Percentiles rank a stretch among this genome's conserved stretches.
phyloP scores from a whole-genome alignment of 257 asterid species.

The Solanum commersonii region DNA sequence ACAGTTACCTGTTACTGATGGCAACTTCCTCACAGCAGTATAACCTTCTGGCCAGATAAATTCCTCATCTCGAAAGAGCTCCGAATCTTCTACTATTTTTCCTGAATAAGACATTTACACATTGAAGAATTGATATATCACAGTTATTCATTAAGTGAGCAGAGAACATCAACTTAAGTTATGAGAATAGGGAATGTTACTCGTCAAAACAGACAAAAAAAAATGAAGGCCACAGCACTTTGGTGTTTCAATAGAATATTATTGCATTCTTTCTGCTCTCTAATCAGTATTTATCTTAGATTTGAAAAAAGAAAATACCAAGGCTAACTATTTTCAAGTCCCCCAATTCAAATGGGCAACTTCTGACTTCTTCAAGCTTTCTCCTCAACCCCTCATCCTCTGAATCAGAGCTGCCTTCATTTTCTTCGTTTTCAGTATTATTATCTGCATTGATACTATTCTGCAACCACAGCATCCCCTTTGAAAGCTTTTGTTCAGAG shows the following conservation, averaged over 20 bases:
- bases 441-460: constrained; percentile 35
- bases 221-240: neutral
- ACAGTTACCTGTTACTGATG: constrained; percentile 50
- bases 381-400: constrained; percentile 45
- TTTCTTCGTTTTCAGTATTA: constrained; percentile 34
- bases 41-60: constrained; percentile 88
- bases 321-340: constrained; percentile 62
- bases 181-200: neutral
- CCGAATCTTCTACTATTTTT: constrained; percentile 58
- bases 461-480: constrained; percentile 62
- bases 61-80: constrained; percentile 60
- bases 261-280: neutral
- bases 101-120: constrained; percentile 44
- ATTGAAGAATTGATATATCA: neutral
- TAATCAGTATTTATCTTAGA: neutral
- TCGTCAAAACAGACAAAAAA: neutral
- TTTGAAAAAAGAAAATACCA: constrained; percentile 27
- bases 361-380: constrained; percentile 48
- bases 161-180: neutral
- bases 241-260: neutral
- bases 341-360: constrained; percentile 52
- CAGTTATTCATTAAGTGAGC: neutral
- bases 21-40: constrained; percentile 63
- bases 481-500: constrained; percentile 69
- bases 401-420: constrained; percentile 40